Base-by-base conservation (phyloP, 257 asterid species). In the Solanum virginianum region DNA sequence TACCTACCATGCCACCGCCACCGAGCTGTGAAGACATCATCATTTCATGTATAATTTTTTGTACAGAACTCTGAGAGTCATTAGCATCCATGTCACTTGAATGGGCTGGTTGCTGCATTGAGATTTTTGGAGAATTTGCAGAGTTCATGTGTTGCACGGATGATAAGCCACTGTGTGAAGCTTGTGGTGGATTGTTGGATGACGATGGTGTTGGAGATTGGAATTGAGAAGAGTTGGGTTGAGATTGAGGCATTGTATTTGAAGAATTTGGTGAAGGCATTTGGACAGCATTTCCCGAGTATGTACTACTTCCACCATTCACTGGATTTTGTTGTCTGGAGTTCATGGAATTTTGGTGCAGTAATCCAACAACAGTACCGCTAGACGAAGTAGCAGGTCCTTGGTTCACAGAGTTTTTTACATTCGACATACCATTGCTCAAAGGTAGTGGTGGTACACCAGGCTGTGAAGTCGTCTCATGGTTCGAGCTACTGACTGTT, bases 1-100 rank as follows among this genome's bases (percentile, higher is more conserved):
- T 81, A 75, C 94, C 92, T 86, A 90, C 88, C 90, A 91, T 89
- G 83, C 95, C 88, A 70, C 89, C 91, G 55, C 91, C 95, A 80
- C 87, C 91, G 54, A 92, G 89, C 84, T 95, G 97, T 17, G 95
- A 88, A n/a, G 99, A 88, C 96, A 93, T 89, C 97, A 93, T 90
- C 95, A 95, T 92, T 60, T 93, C 93, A 0, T 92, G 95, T 87
- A 95, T 87, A 80, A 95, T 93, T 89, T 95, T 94, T 91, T 95
- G 97, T 36, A 94, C 98, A 0, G 99, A 94, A 88, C 95, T 94
- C 84, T 95, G 98, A 12, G 99, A 90, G 70, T 94, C 99, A 36
- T 90, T 92, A 10, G 91, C 94, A 85, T 93, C 98, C 15, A 93
- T 80, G 8, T 93, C 95, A 74, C 88, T 86, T 24, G 98, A 89